Base-by-base conservation (phyloP, 495 filamentous ascomycete genomes). In the Penicillium lividum region DNA sequence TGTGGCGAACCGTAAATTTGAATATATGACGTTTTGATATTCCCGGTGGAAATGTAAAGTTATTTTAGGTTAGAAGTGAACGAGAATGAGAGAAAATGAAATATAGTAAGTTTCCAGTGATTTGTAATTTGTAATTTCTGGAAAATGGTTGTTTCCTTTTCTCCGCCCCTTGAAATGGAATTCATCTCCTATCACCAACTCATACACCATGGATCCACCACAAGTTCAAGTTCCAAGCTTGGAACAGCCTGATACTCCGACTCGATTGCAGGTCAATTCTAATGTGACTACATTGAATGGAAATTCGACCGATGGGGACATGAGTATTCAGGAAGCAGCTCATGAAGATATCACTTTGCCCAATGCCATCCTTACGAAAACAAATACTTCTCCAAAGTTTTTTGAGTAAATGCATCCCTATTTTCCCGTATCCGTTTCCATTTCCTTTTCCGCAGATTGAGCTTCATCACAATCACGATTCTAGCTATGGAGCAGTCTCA, bases 371-470 rank as follows among this genome's bases (percentile, higher is more conserved):
- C 57, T 27, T 61, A 61, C 4, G 7, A 70, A 66, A 56, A 71
- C 64, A 58, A 66, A 58, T 36, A 47, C 57, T n/a, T 52, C 60
- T 6, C 50, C 68, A 58, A 63, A 67, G 33, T 77, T 76, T 51
- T 63, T 75, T 22, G 67, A 75, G 75, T 77, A 69, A 66, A 69
- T 27, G 34, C 42, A 33, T 36, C 36, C 51, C 16, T 15, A 28
- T 22, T 18, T 28, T 52, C 47, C 36, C 27, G n/a, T 42, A 36
- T 42, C 10, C 28, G 33, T 51, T 7, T 38, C 9, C 22, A 9
- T n/a, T 36, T 15, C 9, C 52, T 51, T 47, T 25, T 6, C 18
- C 8, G 15, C 1, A 44, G 30, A 34, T n/a, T 40, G 15, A 40
- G 38, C 40, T 42, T 29, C 33, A 55, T 51, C 11, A 36, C 48